These are phyloP conservation scores for Megacollybia marginata DNA, from an alignment of 768 basidiomycete species.

Conservation along the genomic window DNA sequence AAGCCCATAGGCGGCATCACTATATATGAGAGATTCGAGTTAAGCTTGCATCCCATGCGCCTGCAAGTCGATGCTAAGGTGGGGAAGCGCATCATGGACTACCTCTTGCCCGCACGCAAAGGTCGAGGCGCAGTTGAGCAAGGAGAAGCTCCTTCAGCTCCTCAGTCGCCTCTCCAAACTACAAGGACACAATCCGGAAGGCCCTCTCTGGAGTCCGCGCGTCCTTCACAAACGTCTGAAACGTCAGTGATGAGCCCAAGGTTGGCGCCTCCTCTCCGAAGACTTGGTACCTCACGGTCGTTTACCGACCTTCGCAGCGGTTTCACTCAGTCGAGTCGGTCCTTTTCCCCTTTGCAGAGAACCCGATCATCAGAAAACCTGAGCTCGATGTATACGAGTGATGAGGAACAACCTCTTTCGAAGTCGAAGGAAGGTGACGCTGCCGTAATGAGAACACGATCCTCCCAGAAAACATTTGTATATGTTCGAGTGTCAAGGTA, in stretches of 20 bases:
- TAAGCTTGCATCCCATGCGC: conserved; percentile 79
- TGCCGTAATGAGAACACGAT: conserved; percentile 76
- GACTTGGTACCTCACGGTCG: conserved; percentile 55
- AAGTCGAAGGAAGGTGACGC: conserved; percentile 43
- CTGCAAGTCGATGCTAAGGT: conserved; percentile 82
- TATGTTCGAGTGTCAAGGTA: conserved; percentile 70
- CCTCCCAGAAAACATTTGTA: conserved; percentile 78
- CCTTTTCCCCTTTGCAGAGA: conserved; percentile 18
- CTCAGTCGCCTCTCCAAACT: too few relatives aligned
- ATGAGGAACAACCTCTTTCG: neutral
- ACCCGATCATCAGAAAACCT: conserved; percentile 32
- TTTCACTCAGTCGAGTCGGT: conserved; percentile 1
- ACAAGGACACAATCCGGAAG: too few relatives aligned
- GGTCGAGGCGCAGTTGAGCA: conserved; percentile 17
- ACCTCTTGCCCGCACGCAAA: conserved; percentile 71
- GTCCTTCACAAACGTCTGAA: neutral
- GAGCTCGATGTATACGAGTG: neutral
- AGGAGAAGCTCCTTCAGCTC: conserved; percentile 6
- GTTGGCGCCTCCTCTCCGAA: conserved; percentile 36
- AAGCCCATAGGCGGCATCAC: conserved; percentile 85
- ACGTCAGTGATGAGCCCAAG: neutral
- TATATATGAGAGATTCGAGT: conserved; percentile 76
- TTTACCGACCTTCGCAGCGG: conserved; percentile 60
- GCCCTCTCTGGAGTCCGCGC: conserved; percentile 6
- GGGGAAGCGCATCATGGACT: conserved; percentile 78